A percentile compares a stretch with the other conserved stretches of the same genome.
phyloP scores from a whole-genome alignment of 2,329 filamentous ascomycete genomes.

The Nemania diffusa region DNA sequence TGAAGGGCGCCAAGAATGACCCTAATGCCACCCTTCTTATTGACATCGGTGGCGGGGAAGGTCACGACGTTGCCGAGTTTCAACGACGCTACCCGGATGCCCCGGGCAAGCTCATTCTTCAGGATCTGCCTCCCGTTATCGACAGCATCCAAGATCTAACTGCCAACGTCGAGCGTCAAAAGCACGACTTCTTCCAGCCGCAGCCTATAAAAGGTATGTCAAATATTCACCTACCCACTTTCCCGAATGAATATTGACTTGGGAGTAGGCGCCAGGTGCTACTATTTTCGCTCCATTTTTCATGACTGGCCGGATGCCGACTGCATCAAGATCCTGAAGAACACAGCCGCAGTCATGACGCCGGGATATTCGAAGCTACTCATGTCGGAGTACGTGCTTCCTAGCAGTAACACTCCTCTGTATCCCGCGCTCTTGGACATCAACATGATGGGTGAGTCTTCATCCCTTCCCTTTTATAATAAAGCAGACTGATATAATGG shows the following conservation, averaged over 20 bases:
- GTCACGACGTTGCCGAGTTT: constrained; percentile 41
- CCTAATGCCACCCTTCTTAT: constrained; percentile 35
- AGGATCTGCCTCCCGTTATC: constrained; percentile 39
- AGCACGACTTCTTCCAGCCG: constrained; percentile 30
- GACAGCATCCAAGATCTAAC: constrained; percentile 42
- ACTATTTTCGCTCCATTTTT: constrained; percentile 48
- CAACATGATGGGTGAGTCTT: constrained; percentile 51
- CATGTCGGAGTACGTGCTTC: constrained; percentile 52
- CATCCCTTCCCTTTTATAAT: neutral
- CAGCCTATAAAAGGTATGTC: constrained; percentile 33
- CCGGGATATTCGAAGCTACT: constrained; percentile 51
- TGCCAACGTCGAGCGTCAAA: constrained; percentile 29
- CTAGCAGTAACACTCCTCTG: constrained; percentile 45
- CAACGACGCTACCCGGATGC: constrained; percentile 30
- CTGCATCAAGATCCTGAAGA: constrained; percentile 44
- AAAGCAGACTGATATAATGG: neutral
- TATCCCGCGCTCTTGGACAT: constrained; percentile 52
- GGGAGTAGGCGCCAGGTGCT: constrained; percentile 42
- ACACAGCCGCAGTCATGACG: constrained; percentile 43
- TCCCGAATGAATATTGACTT: too few relatives aligned
- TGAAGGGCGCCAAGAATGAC: constrained; percentile 26
- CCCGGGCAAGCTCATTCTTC: constrained; percentile 39
- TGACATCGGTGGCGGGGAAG: constrained; percentile 41
- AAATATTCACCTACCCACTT: too few relatives aligned
- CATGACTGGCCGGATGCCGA: constrained; percentile 50